These are phyloP conservation scores for Tardiomyces blankii DNA, from an alignment of 1,139 yeast species.

Conservation along the genomic window DNA sequence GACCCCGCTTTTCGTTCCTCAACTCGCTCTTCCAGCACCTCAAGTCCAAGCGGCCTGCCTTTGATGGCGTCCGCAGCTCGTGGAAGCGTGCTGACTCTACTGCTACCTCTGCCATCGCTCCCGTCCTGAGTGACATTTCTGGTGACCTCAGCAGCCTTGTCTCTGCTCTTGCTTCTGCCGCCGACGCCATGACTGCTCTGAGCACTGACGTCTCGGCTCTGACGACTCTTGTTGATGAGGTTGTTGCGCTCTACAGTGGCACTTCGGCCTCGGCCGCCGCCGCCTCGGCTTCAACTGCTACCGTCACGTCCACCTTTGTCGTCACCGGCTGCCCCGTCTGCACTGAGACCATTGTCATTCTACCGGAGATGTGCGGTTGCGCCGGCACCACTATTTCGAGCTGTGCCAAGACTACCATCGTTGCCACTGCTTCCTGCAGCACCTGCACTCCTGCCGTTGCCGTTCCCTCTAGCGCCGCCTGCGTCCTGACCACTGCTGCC, in stretches of 20 bases:
- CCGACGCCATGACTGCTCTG: not conserved
- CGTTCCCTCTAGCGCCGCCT: not conserved
- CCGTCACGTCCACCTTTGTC: not conserved
- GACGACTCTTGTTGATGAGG: not conserved
- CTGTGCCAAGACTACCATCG: not conserved
- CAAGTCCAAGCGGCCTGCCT: not conserved
- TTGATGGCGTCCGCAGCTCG: not conserved
- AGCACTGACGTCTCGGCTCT: not conserved
- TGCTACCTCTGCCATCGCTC: not conserved
- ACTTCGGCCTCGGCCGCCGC: not conserved
- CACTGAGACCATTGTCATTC: not conserved
- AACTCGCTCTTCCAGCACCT: not conserved
- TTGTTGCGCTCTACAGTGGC: not conserved
- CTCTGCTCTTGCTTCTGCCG: not conserved
- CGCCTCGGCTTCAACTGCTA: not conserved
- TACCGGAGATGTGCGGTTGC: not conserved
- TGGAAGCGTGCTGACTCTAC: not conserved
- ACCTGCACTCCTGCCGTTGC: not conserved
- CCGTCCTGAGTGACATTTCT: not conserved
- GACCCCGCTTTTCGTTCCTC: not conserved
- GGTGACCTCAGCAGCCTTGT: not conserved
- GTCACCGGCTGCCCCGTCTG: not conserved
- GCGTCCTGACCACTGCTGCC: not conserved
- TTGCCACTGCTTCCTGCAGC: not conserved
- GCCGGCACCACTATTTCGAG: not conserved